Evolutionary conservation across 306 rosid species (phyloP).

Genomic region (Nissolia schottii): DNA sequence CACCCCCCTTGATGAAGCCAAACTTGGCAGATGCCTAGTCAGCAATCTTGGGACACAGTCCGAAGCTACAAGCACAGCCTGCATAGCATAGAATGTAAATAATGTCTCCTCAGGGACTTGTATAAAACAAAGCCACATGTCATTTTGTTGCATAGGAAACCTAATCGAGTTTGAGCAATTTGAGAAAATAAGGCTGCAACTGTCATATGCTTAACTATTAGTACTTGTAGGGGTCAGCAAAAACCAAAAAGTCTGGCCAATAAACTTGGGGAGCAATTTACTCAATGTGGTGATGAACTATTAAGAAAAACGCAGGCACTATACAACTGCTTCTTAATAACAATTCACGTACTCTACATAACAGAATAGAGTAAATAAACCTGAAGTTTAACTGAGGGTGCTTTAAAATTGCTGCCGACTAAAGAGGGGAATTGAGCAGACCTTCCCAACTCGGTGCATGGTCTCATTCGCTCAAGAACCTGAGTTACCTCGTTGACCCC

Average conservation of each 20-base stretch:
- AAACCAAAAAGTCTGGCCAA: neutral
- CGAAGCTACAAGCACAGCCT: constrained; percentile 69
- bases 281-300: neutral
- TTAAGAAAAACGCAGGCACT: neutral
- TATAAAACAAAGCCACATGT: neutral
- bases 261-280: neutral
- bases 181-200: neutral
- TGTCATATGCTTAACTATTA: neutral
- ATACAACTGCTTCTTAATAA: neutral
- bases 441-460: constrained; percentile 26
- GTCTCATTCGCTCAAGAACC: constrained; percentile 78
- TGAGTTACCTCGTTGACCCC: constrained; percentile 87
- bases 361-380: constrained; percentile 26
- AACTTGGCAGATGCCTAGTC: constrained; percentile 64
- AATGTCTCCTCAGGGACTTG: neutral
- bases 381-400: constrained; percentile 52
- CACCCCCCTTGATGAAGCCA: constrained; percentile 69
- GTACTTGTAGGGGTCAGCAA: neutral
- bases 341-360: neutral
- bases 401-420: constrained; percentile 21
- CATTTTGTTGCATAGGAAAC: neutral
- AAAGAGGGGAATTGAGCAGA: constrained; percentile 11
- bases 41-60: constrained; percentile 75
- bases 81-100: constrained; percentile 14
- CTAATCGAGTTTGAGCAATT: constrained; percentile 1